Percentiles rank a stretch among this genome's conserved stretches.
These are phyloP conservation scores for Tympanopsis confertula DNA, from an alignment of 2,329 filamentous ascomycete genomes.

Conservation along the genomic window DNA sequence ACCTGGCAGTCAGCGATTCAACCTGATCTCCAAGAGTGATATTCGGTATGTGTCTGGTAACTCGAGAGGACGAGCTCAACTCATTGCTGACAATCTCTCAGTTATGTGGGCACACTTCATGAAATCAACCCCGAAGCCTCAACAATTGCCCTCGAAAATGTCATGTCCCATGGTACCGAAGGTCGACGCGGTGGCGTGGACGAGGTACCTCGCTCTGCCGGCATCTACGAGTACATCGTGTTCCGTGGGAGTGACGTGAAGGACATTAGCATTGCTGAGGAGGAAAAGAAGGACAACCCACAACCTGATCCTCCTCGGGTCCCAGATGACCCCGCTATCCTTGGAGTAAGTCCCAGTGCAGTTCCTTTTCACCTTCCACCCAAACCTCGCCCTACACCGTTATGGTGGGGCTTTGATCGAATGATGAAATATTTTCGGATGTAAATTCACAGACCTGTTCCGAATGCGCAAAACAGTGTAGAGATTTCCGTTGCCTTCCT, in stretches of 20 bases:
- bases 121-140: slow-evolving; percentile 62
- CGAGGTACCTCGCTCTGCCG: slow-evolving; percentile 48
- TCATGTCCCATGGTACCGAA: slow-evolving; percentile 61
- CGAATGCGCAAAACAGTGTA: slow-evolving; percentile 60
- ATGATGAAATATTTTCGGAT: slow-evolving; percentile 61
- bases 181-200: slow-evolving; percentile 46
- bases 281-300: slow-evolving; percentile 34
- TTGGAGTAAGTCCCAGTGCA: slow-evolving; percentile 41
- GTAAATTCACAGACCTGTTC: slow-evolving; percentile 49
- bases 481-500: slow-evolving; percentile 67
- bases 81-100: slow-evolving; percentile 16
- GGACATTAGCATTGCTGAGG: slow-evolving; percentile 56
- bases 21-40: slow-evolving; percentile 60
- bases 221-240: slow-evolving; percentile 61
- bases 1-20: slow-evolving; percentile 47
- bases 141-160: slow-evolving; percentile 59
- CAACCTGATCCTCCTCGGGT: slow-evolving; percentile 23
- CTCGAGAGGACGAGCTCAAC: neutral
- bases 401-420: slow-evolving; percentile 9
- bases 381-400: neutral
- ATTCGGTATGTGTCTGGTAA: slow-evolving; percentile 41
- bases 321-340: slow-evolving; percentile 53
- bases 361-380: slow-evolving; percentile 1
- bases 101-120: slow-evolving; percentile 60
- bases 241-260: slow-evolving; percentile 64